phyloP scores from a whole-genome alignment of 2,329 filamentous ascomycete species.

The Sporothrix variecibatus region DNA sequence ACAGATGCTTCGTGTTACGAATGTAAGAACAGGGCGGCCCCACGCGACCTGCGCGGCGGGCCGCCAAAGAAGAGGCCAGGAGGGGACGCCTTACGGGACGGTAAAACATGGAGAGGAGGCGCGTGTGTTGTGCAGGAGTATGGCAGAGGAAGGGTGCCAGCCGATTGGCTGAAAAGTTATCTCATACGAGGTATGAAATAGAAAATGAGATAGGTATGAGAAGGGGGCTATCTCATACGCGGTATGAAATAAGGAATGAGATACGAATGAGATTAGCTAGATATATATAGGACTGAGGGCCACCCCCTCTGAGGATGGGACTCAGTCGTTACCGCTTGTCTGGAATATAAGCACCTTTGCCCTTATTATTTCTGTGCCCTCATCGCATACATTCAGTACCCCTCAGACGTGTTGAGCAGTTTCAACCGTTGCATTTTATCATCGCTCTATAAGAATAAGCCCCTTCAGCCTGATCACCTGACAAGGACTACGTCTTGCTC shows the following conservation, averaged over 20 bases:
- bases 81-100: not conserved
- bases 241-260: slow-evolving; percentile 3
- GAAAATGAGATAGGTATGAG: too few species aligned
- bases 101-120: not conserved
- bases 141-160: not conserved
- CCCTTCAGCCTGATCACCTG: slow-evolving; percentile 8
- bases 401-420: slow-evolving; percentile 11
- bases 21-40: too few species aligned
- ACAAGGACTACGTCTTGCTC: not conserved
- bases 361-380: slow-evolving; percentile 16
- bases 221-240: not conserved
- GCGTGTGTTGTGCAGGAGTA: not conserved
- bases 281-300: slow-evolving; percentile 12
- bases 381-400: slow-evolving; percentile 8
- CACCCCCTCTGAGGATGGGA: not conserved
- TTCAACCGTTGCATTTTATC: slow-evolving; percentile 16
- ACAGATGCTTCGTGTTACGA: too few species aligned
- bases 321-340: slow-evolving; percentile 19
- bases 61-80: not conserved
- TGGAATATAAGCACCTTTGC: slow-evolving; percentile 9
- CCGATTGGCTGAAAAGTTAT: too few species aligned
- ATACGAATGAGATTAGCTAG: slow-evolving; percentile 7
- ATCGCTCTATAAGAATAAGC: not conserved
- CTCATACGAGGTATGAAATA: too few species aligned
- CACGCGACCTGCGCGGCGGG: too few species aligned